Evolutionary conservation across 306 rosid genomes (phyloP), one percentile per base, ranked within the genome.

Genomic region (Cyclanthera cordifolia): DNA sequence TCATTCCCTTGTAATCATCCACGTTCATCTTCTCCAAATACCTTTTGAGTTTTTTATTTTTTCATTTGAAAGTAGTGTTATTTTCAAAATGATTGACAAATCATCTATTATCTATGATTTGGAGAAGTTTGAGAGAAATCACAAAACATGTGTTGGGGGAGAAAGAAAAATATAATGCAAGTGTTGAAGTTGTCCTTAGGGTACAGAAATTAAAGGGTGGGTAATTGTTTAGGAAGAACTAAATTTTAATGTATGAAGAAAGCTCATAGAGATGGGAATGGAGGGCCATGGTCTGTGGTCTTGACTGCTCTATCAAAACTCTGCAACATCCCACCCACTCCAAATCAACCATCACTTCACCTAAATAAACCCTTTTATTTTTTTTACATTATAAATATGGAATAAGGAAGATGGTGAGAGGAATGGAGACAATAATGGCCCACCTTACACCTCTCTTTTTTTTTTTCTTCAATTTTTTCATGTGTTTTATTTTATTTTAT

Each of bases 261-360:
- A 64, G 23, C 45, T 41, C 41, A 34, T 43, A 64, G 71, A 23
- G 41, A 66, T 46, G 16, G 54, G 53, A 25, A 66, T 66, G 34
- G 71, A 66, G 53, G 21, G 53, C 21, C 53, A 64, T 64, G 53
- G 71, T 66, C 54, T 46, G 23, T 66, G 53, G 71, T 66, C 39
- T 66, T 66, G 39, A 66, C 54, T 46, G 52, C 53, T 45, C 41
- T 54, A 43, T 24, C 52, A 65, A 46, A 46, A 45, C 41, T 46
- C 70, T 65, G 70, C 54, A 65, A 43, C 53, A 28, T 21, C 71
- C 71, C 71, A 66, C 54, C 70, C 41, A 11, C 54, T 46, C 71
- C 53, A 66, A 66, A 66, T 64, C 70, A 64, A 14, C 27, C 70
- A 64, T 64, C 70, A 64, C 52, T 43, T 64, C 70, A 64, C 67